Evolutionary conservation across 441 rosid genomes (phyloP).

Genomic region (Aquilaria agallochum): DNA sequence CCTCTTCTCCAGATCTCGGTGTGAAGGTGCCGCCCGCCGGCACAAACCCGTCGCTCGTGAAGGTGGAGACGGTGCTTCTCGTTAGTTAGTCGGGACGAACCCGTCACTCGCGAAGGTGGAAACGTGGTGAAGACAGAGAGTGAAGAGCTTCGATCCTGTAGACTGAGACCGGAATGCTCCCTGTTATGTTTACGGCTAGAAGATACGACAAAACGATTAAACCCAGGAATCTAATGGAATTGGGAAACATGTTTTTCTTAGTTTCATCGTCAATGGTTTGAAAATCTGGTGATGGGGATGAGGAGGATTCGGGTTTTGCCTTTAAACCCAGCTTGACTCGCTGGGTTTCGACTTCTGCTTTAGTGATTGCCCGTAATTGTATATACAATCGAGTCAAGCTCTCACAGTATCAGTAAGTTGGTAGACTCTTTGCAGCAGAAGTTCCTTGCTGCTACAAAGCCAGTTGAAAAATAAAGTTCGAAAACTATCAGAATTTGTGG

Average conservation of each 20-base stretch:
- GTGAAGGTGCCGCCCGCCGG: no score
- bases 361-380: no score
- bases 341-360: neutral
- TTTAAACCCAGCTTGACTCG: neutral
- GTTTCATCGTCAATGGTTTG: neutral
- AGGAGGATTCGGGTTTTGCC: neutral
- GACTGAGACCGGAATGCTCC: conserved; percentile 25
- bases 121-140: conserved; percentile 39
- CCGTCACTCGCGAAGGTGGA: conserved; percentile 53
- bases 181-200: conserved; percentile 22
- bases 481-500: no score
- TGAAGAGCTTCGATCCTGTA: conserved; percentile 26
- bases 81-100: conserved; percentile 43
- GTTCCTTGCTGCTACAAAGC: no score
- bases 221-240: conserved; percentile 23
- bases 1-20: no score
- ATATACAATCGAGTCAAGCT: no score
- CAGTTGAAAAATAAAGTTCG: no score
- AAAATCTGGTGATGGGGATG: no score
- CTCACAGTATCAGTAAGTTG: no score
- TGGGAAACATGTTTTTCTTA: conserved; percentile 15
- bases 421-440: no score
- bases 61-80: no score
- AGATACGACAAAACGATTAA: conserved; percentile 36
- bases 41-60: no score